Base-by-base conservation (phyloP, 129 eudicot species). In the Flaveria trinervia region DNA sequence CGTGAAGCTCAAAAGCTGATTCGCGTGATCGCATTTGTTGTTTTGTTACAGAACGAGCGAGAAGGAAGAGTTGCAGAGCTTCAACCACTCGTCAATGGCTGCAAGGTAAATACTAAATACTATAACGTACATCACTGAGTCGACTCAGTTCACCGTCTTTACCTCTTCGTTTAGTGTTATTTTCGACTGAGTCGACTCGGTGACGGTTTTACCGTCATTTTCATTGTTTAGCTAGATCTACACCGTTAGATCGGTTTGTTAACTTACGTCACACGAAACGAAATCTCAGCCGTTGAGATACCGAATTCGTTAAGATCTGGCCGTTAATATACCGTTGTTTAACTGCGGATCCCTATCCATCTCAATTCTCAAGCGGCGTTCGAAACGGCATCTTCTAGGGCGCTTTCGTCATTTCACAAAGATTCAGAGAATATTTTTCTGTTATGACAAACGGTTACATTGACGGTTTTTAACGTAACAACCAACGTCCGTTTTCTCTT, bases 81-180 rank as follows among this genome's bases (percentile, higher is more conserved):
- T 73, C 36, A 79, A 84, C 18, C 77, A 88, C 93, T 84, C 90
- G 82, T 78, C 98, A 86, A 83, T 90, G 94, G 89, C 90, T 73
- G 86, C 81, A 4, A 86, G 83, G 96, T 90, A 80, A 72, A 28
- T 6, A 0, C 4, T 90, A 80, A 72, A 28, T n/a, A 0, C 4
- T 16, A 16, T 17, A 59, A 72, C 36, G 16, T 1, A 33, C 57
- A 22, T 65, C 57, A 55, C 54, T 22, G 83, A 73, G 68, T 60
- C 76, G 76, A 80, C 83, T 86, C 84, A 52, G 48, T 75, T 26
- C 45, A 16, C 25, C 3, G 56, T 4, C 41, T 36, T 36, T 36
- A 36, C 41, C 41, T 73, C 12, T 14, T 43, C 51, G 39, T 36
- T 36, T 55, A 13, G 20, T 2, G 20, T 39, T 41, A 9, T 22